Base-by-base conservation (phyloP, 352 stramenopile genomes). In the Phytopythium vexans region DNA sequence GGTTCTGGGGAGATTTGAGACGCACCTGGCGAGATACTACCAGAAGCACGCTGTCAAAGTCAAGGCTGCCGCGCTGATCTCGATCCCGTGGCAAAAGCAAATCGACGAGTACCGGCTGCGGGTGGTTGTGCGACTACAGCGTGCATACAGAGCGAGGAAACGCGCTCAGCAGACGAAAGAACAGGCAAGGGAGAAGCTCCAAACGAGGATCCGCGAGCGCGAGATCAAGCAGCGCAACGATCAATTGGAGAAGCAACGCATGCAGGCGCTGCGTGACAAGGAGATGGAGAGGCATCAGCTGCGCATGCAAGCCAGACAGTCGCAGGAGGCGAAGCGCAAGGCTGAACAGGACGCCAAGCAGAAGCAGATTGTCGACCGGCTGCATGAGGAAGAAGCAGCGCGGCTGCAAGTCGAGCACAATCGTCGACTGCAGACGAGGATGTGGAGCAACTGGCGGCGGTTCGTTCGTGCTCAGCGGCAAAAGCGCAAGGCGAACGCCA, bases 71-170 rank as follows among this genome's bases (percentile, higher is more conserved):
- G 60, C 57, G 12, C 44, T 85, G 31, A 48, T 90, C 9, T 56
- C 74, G 21, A 75, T 77, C 12, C 69, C 78, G 0, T 94, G 83
- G 83, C 69, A 86, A 44, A 58, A 84, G 54, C 81, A 94, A 51
- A 74, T 91, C 62, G 70, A 91, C 27, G 79, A 85, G 12, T 55
- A 90, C 7, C 52, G 80, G 40, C 39, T 86, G 2, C 78, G 74
- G 8, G 89, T 89, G 77, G 64, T 82, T 1, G 72, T 90, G 14
- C 76, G 72, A 10, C 86, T 94, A 43, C 83, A 94, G 64, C 77
- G 77, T 4, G 70, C 77, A 1, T 92, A 88, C 58, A 71, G 83
- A 37, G 62, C 71, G 16, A 67, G 81, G 34, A 65, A 61, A 14
- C 51, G 63, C 39, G 54, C 72, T 1, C 61, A 61, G 8, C 55